These are phyloP conservation scores for Tolypocladium cylindrosporum DNA, from an alignment of 2,329 filamentous ascomycete species.

Conservation along the genomic window DNA sequence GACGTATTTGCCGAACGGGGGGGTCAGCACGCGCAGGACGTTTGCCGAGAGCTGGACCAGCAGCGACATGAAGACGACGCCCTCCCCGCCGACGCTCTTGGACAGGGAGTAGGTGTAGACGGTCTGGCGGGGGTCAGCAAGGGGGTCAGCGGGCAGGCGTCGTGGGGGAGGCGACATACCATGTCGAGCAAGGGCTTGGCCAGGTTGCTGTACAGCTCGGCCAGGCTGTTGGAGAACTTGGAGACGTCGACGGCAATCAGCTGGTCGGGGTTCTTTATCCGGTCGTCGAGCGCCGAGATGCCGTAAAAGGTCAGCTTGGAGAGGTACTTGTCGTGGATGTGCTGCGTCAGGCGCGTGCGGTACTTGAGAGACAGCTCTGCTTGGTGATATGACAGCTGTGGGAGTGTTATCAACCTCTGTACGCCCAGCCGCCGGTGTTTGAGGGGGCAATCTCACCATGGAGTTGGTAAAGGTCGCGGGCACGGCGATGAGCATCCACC, in stretches of 20 bases:
- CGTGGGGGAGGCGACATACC: constrained; percentile 32
- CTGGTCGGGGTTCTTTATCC: constrained; percentile 98
- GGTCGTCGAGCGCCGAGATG: constrained; percentile 86
- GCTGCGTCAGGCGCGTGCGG: constrained; percentile 81
- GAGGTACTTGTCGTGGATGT: constrained; percentile 92
- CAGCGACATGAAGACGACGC: constrained; percentile 88
- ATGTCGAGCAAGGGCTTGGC: constrained; percentile 93
- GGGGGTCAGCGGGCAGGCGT: not conserved
- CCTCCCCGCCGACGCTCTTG: constrained; percentile 90
- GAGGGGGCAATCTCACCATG: constrained; percentile 57
- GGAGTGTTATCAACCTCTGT: not conserved
- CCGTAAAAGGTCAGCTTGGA: constrained; percentile 98
- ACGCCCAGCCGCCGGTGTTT: not conserved
- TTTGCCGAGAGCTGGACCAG: constrained; percentile 88
- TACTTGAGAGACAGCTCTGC: constrained; percentile 90
- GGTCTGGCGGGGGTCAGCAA: constrained; percentile 32
- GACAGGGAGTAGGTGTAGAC: constrained; percentile 95
- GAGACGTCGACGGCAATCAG: constrained; percentile 94
- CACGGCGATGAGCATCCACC: constrained; percentile 97
- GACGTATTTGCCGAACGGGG: constrained; percentile 94
- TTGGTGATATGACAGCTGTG: constrained; percentile 87
- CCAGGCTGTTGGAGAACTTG: constrained; percentile 90
- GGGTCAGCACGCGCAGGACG: constrained; percentile 87
- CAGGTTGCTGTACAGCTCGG: constrained; percentile 91
- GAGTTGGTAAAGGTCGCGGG: constrained; percentile 98